Evolutionary conservation across 2,329 filamentous ascomycete species (phyloP).

Genomic region (Dactylellina sp.): DNA sequence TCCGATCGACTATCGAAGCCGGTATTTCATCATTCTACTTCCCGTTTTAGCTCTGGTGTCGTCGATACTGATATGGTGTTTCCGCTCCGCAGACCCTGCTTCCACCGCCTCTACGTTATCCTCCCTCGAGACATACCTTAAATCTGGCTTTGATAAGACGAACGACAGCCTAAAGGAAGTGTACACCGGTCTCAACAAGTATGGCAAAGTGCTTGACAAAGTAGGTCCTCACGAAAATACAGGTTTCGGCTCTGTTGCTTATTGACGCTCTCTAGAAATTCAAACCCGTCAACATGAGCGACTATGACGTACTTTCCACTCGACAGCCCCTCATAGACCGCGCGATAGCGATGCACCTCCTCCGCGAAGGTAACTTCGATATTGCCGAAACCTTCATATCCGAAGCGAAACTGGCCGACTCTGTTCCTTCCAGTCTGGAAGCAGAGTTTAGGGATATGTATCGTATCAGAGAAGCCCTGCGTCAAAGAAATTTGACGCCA

Average conservation of each 20-base stretch:
- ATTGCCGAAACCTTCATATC: constrained; percentile 86
- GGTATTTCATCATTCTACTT: constrained; percentile 66
- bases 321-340: constrained; percentile 85
- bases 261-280: constrained; percentile 68
- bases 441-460: constrained; percentile 91
- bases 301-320: constrained; percentile 81
- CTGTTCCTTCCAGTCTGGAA: constrained; percentile 72
- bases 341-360: constrained; percentile 94
- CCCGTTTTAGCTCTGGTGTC: neutral
- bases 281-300: constrained; percentile 70
- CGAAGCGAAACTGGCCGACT: constrained; percentile 71
- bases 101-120: constrained; percentile 79
- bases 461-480: constrained; percentile 82
- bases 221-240: constrained; percentile 65
- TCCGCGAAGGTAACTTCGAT: constrained; percentile 91
- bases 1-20: constrained; percentile 78
- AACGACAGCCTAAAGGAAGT: constrained; percentile 85
- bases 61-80: constrained; percentile 56
- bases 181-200: constrained; percentile 82
- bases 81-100: constrained; percentile 71
- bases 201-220: constrained; percentile 86
- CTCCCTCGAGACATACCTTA: constrained; percentile 86
- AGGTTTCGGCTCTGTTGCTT: neutral
- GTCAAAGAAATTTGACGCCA: constrained; percentile 75
- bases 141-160: constrained; percentile 81